These are phyloP conservation scores for Macrolepiota albuminosa DNA, from an alignment of 768 basidiomycete species.

Conservation along the genomic window DNA sequence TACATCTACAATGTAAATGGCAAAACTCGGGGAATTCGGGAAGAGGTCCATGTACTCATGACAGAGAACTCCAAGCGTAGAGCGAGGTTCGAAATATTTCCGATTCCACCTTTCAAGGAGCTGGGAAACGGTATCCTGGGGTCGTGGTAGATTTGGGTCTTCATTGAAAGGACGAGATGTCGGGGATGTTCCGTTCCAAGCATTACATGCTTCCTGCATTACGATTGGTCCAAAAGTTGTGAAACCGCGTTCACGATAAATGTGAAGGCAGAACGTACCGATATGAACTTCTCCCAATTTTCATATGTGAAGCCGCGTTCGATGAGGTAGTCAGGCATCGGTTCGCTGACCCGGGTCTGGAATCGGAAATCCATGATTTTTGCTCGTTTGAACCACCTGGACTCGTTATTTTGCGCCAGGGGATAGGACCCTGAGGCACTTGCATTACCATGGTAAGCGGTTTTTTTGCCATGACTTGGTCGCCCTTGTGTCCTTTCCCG, in stretches of 20 bases:
- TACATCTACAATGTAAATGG: slow-evolving; percentile 23
- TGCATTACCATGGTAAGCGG: neutral
- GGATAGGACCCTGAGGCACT: neutral
- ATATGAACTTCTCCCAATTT: slow-evolving; percentile 18
- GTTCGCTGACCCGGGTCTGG: slow-evolving; percentile 1
- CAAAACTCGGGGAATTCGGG: slow-evolving; percentile 19
- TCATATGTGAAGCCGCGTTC: slow-evolving; percentile 9
- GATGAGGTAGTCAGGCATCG: slow-evolving; percentile 12
- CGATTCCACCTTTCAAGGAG: slow-evolving; percentile 16
- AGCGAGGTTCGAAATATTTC: slow-evolving; percentile 14
- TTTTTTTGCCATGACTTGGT: neutral
- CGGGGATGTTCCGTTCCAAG: slow-evolving; percentile 12
- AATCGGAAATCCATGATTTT: slow-evolving; percentile 21
- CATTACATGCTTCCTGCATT: slow-evolving; percentile 14
- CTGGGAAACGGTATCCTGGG: slow-evolving; percentile 19
- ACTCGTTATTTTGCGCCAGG: neutral
- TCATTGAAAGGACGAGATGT: neutral
- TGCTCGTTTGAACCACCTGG: slow-evolving; percentile 5
- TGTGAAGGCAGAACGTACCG: slow-evolving; percentile 8
- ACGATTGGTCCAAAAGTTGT: neutral
- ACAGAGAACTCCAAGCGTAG: slow-evolving; percentile 14
- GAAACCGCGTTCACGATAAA: neutral
- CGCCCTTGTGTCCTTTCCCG: neutral
- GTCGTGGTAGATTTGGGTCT: slow-evolving; percentile 3
- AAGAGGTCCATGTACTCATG: slow-evolving; percentile 16